phyloP scores from a whole-genome alignment of 2,329 filamentous ascomycete species.

The Blastomyces parvus region DNA sequence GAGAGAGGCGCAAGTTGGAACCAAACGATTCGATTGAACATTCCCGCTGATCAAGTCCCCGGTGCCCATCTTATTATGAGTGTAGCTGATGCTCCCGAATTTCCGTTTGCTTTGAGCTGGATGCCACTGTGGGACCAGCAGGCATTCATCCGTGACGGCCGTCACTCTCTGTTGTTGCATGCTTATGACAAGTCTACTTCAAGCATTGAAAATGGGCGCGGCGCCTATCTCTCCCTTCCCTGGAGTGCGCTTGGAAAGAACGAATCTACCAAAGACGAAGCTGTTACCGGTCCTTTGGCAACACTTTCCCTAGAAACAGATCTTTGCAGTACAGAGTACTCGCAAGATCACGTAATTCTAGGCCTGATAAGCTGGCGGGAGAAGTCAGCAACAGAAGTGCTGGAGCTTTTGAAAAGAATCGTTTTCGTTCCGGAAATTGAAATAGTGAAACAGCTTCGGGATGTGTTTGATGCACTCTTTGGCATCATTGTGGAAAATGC shows the following conservation, averaged over 20 bases:
- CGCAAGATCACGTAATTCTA: constrained; percentile 78
- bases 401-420: constrained; percentile 66
- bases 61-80: constrained; percentile 82
- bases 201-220: constrained; percentile 59
- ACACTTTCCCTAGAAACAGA: constrained; percentile 72
- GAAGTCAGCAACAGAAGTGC: constrained; percentile 58
- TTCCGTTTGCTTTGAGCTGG: constrained; percentile 84
- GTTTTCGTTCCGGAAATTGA: constrained; percentile 96
- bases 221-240: constrained; percentile 75
- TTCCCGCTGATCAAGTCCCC: constrained; percentile 70
- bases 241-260: constrained; percentile 64
- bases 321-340: constrained; percentile 89
- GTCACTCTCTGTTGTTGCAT: constrained; percentile 73
- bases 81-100: constrained; percentile 72
- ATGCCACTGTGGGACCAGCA: constrained; percentile 89
- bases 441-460: constrained; percentile 83
- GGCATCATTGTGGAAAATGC: constrained; percentile 82
- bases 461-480: constrained; percentile 86
- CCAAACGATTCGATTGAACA: constrained; percentile 71
- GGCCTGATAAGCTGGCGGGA: constrained; percentile 82
- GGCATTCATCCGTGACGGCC: constrained; percentile 79
- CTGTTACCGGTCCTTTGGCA: constrained; percentile 67
- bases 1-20: constrained; percentile 77
- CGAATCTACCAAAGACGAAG: constrained; percentile 59
- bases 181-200: constrained; percentile 86